phyloP scores from a whole-genome alignment of 495 filamentous ascomycete species.

The Penicillium riverlandense region DNA sequence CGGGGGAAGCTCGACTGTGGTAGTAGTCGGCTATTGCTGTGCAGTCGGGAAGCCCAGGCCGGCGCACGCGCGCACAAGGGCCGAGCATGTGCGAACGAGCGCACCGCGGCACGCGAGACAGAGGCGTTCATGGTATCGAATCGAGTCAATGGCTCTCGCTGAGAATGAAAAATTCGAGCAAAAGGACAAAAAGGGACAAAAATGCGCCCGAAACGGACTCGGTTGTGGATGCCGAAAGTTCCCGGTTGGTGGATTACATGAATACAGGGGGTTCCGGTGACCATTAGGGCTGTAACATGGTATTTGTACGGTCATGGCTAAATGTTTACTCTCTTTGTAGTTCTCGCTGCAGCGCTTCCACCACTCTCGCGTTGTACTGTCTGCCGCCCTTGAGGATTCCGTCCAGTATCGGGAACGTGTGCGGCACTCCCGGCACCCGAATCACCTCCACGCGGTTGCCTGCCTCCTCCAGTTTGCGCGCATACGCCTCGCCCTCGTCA shows the following conservation, averaged over 20 bases:
- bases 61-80: conserved; percentile 1
- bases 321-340: conserved; percentile 4
- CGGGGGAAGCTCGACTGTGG: conserved; percentile 27
- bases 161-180: not conserved
- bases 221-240: conserved; percentile 26
- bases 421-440: conserved; percentile 25
- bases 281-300: conserved; percentile 13
- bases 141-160: conserved; percentile 2
- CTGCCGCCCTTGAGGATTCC: conserved; percentile 21
- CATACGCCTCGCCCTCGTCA: conserved; percentile 40
- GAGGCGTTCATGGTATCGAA: conserved; percentile 16
- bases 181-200: conserved; percentile 6
- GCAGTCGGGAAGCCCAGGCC: conserved; percentile 12
- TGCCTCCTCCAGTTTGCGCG: conserved; percentile 28
- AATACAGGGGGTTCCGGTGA: conserved; percentile 1
- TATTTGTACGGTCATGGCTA: conserved; percentile 7
- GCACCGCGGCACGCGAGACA: conserved; percentile 38
- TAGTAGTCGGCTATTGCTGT: conserved; percentile 28
- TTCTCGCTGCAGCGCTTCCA: conserved; percentile 20
- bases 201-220: not conserved
- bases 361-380: conserved; percentile 20
- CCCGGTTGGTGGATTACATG: conserved; percentile 29
- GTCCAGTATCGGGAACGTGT: conserved; percentile 28
- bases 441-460: conserved; percentile 28
- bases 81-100: conserved; percentile 34